Base-by-base conservation (phyloP, 305 asterid species). In the Solanum hybrid region DNA sequence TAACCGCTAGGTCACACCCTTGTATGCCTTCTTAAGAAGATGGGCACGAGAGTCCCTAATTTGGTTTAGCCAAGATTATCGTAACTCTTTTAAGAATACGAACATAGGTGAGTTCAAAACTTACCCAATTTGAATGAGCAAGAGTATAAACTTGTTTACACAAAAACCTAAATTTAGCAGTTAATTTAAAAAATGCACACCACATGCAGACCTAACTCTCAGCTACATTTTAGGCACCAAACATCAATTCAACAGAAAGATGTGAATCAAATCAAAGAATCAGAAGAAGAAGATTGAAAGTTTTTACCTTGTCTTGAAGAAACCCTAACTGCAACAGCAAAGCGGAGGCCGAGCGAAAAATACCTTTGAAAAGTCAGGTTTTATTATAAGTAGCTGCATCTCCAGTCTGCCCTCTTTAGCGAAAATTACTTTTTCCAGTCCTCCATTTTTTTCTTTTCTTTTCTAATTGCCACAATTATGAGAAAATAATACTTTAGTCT, bases 141-240 rank as follows among this genome's bases (percentile, higher is more conserved):
- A 56, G 10, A 56, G 10, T 56, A 56, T 56, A 56, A 56, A 51
- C 24, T 56, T 17, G 69, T 56, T 56, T 3, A 56, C 24, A 3
- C 10, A 56, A 56, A 56, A 56, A 56, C 69, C 24, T 56, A 56
- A 51, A 56, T 56, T 17, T 56, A 17, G 69, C 10, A 17, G 24
- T 56, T 56, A 1, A 56, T 56, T 17, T 7, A 17, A 56, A 56
- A 56, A 56, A 56, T 56, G 69, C 69, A 56, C 24, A 56, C 69
- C 69, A 17, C 69, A 17, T 17, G 69, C 69, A 51, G 93, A 98
- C 90, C 34, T 24, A 79, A 37, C 66, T 79, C 60, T 37, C 66
- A 79, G 35, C 31, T 8, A 34, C 45, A 76, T 4, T 76, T 76
- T 51, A 51, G 64, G 64, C 64, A 51, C 10, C 69, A 56, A 79